Base-by-base conservation (phyloP, 169 alveolate species). In the Plasmodium coatneyi region DNA sequence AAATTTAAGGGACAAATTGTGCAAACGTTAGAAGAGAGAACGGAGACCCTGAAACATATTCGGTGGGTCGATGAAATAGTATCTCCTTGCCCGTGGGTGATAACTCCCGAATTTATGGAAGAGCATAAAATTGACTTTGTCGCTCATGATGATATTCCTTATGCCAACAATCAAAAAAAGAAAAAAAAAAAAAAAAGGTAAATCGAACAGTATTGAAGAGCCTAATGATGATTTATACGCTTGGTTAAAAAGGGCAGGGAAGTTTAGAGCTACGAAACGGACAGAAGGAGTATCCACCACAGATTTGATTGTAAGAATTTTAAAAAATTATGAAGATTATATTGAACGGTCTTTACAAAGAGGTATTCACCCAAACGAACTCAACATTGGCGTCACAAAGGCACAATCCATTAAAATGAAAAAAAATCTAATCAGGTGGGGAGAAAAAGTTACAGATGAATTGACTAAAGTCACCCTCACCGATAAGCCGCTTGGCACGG, bases 61-160 rank as follows among this genome's bases (percentile, higher is more conserved):
- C 98, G 98, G 74, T 99, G 99, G 99, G 99, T 97, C 9, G 99
- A 99, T 92, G 99, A 99, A 92, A 99, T 99, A 39, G 97, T 99
- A 39, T 98, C 99, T 36, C 99, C 99, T 1, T 98, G 99, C 92
- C 99, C 98, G 41, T 99, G 99, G 99, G 96, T 98, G 54, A 95
- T 98, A 6, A 98, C 99, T 16, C 97, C 98, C 82, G 97, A 97
- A 70, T 98, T 98, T 93, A 89, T 98, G 92, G 98, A 97, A 80
- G 95, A 97, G 76, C 98, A 98, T 81, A 96, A 95, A n/a, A 97
- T 98, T 30, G 99, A 98, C 93, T 98, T 92, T 76, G 99, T 98
- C 14, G 99, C 99, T 0, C 99, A 98, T 94, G 99, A 98, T 82
- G 99, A 98, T 60, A 97, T 97, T 60, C 99, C 99, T 22, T 98